These are phyloP conservation scores for Rutstroemia sydowiana DNA, from an alignment of 2,329 filamentous ascomycete species.

Conservation along the genomic window DNA sequence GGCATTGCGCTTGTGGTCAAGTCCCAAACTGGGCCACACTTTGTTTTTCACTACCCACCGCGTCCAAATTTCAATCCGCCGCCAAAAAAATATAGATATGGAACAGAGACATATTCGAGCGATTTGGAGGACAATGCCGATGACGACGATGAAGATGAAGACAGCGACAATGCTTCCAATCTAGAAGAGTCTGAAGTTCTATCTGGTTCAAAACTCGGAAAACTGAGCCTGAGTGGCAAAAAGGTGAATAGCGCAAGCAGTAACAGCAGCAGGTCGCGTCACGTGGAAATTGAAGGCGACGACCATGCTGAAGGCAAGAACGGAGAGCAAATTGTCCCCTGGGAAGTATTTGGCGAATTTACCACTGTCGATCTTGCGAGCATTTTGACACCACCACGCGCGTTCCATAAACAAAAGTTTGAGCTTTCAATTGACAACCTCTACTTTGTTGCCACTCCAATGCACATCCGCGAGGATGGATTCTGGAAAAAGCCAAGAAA, in stretches of 20 bases:
- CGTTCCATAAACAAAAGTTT: conserved; percentile 75
- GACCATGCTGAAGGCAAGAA: conserved; percentile 46
- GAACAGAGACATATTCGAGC: conserved; percentile 29
- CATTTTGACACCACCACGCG: conserved; percentile 65
- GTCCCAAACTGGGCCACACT: conserved; percentile 69
- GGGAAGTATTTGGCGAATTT: conserved; percentile 69
- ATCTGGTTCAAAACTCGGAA: conserved; percentile 13
- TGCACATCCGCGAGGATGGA: conserved; percentile 73
- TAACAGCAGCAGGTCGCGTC: conserved; percentile 12
- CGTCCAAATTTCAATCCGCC: conserved; percentile 36
- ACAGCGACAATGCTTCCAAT: conserved; percentile 33
- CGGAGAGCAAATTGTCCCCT: conserved; percentile 53
- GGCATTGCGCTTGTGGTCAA: conserved; percentile 33
- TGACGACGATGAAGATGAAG: conserved; percentile 24
- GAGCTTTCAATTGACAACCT: conserved; percentile 75
- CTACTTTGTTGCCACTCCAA: conserved; percentile 73
- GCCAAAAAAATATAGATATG: conserved; percentile 21
- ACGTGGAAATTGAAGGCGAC: conserved; percentile 23
- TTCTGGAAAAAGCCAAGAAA: conserved; percentile 58
- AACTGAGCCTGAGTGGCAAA: conserved; percentile 14
- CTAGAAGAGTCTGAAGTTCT: conserved; percentile 38
- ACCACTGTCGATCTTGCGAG: conserved; percentile 72
- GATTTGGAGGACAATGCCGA: conserved; percentile 12
- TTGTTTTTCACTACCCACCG: conserved; percentile 84
- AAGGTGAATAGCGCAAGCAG: neutral